Percentiles rank a stretch among this genome's conserved stretches.
phyloP scores from a whole-genome alignment of 2,329 filamentous ascomycete species.

The Cercospora citrullina region DNA sequence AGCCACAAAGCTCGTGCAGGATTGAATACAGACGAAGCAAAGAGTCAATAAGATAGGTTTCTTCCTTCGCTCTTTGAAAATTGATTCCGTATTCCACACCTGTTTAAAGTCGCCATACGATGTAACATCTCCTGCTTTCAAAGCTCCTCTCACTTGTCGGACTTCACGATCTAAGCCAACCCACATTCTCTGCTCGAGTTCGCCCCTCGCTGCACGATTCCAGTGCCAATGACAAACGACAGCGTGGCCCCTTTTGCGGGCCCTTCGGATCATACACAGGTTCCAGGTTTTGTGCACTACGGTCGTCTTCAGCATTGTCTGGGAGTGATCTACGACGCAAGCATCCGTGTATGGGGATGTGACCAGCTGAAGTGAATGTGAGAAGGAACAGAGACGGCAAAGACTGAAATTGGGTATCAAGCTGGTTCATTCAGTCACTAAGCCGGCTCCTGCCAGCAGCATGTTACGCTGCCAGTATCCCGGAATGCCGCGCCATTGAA shows the following conservation, averaged over 20 bases:
- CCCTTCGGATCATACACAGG: too few species aligned
- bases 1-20: neutral
- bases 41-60: too few species aligned
- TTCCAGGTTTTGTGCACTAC: too few species aligned
- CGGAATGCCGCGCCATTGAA: conserved; percentile 26
- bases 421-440: conserved; percentile 27
- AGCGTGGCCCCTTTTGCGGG: neutral
- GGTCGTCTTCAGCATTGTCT: neutral
- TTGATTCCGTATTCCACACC: neutral
- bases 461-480: conserved; percentile 14
- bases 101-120: neutral
- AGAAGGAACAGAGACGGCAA: neutral
- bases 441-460: conserved; percentile 23
- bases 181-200: neutral
- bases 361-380: neutral
- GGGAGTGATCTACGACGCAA: neutral
- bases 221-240: neutral
- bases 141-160: neutral
- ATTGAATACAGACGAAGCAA: neutral
- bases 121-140: neutral
- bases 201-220: neutral
- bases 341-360: neutral
- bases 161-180: neutral
- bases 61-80: neutral
- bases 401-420: conserved; percentile 28